phyloP scores from a whole-genome alignment of 305 asterid genomes.

The Solanum hybrid region DNA sequence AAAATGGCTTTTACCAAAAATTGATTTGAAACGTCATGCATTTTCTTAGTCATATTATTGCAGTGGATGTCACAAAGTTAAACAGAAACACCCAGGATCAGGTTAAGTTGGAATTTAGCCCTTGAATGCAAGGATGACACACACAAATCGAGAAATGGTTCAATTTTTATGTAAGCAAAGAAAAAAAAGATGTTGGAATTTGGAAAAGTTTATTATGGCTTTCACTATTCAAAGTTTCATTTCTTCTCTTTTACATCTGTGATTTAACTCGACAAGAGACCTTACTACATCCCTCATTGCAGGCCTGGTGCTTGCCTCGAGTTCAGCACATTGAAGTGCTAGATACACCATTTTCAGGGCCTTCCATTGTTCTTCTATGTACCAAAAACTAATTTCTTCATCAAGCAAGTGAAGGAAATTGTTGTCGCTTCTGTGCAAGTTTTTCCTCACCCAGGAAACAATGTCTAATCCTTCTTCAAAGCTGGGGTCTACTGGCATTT shows the following conservation, averaged over 20 bases:
- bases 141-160: neutral
- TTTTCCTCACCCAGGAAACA: slow-evolving; percentile 27
- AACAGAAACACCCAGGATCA: neutral
- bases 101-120: neutral
- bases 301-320: slow-evolving; percentile 30
- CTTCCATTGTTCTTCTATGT: slow-evolving; percentile 16
- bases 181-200: neutral
- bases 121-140: neutral
- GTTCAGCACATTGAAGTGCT: neutral
- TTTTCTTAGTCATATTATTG: neutral
- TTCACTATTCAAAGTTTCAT: slow-evolving; percentile 5
- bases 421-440: slow-evolving; percentile 4
- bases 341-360: neutral
- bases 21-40: neutral
- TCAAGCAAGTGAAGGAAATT: slow-evolving; percentile 23
- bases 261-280: slow-evolving; percentile 22
- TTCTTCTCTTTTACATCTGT: neutral
- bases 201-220: neutral
- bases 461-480: slow-evolving; percentile 41
- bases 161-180: neutral
- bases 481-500: slow-evolving; percentile 37
- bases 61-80: neutral
- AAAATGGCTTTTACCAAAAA: neutral
- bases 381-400: slow-evolving; percentile 37
- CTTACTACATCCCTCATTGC: slow-evolving; percentile 33